Base-by-base conservation (phyloP, 208 protist genomes). In the Wallacemonas rigidus region DNA sequence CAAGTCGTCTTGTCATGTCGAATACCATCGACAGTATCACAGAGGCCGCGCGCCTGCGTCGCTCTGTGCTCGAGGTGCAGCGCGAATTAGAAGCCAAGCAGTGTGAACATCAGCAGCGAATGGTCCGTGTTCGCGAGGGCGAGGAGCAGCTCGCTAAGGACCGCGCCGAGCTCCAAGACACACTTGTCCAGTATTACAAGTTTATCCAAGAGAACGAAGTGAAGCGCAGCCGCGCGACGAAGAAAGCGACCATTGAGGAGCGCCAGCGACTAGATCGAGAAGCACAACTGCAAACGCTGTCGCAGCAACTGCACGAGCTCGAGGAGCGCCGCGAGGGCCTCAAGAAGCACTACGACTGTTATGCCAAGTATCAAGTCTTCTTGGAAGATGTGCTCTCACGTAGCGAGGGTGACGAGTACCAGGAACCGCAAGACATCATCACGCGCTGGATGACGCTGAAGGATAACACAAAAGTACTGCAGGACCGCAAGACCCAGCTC, bases 141-240 rank as follows among this genome's bases (percentile, higher is more conserved):
- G 94, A 97, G 75, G 82, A 89, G 38, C 76, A 90, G 73, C 81
- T 97, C 38, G 81, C 81, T 26, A 77, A 83, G 45, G 86, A 93
- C 62, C 88, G 94, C 35, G 80, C 77, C 9, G 90, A 91, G 71
- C 80, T 97, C 61, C 92, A 97, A 69, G 94, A 97, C 71, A 97
- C 87, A 17, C 83, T 97, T 4, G 94, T 97, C 72, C 87, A 92
- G 77, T 97, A 96, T 77, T 97, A 97, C 87, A 97, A 97, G 76
- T 97, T 97, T 70, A 97, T 97, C 55, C 94, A 97, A 56, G 91
- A 97, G 56, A 97, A 96, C 53, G 94, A 97, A 61, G 91, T 97
- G 64, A 97, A 97, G 78, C 89, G 90, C 43, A 93, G 79, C 40
- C 77, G 94, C 3, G 94, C 94, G 17, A 87, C 81, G 44, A 94